phyloP scores from a whole-genome alignment of 257 asterid species.

The Scutellaria baicalensis region DNA sequence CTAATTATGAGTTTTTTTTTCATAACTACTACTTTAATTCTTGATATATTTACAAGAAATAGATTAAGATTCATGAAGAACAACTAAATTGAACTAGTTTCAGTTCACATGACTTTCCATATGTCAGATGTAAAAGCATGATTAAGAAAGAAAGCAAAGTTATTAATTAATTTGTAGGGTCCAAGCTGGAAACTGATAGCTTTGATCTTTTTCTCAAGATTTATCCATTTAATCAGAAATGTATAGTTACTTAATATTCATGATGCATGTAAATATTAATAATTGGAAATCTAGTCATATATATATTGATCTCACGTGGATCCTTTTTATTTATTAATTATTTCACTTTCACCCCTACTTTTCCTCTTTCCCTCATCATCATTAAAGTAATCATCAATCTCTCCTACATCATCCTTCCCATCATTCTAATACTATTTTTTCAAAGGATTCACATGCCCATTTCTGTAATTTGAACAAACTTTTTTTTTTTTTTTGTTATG shows the following conservation, averaged over 20 bases:
- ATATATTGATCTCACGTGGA: conserved; percentile 12
- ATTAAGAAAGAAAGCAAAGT: no score
- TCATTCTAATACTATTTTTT: background rate
- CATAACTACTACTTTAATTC: no score
- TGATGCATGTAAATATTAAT: background rate
- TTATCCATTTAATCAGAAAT: background rate
- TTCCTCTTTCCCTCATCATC: conserved; percentile 9
- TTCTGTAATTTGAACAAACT: no score
- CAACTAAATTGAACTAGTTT: no score
- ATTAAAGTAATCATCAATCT: conserved; percentile 12
- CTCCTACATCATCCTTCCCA: conserved; percentile 8
- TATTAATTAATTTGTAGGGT: no score
- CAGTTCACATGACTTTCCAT: no score
- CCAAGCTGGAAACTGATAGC: background rate
- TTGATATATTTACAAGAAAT: no score
- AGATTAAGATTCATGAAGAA: no score
- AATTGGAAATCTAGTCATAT: conserved; percentile 36
- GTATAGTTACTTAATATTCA: background rate
- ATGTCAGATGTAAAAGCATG: no score
- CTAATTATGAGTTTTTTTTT: no score
- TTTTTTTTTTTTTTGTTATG: no score
- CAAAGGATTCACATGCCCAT: background rate
- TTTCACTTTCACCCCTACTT: background rate
- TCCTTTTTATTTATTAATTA: background rate
- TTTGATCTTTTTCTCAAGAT: background rate